Evolutionary conservation across 306 rosid species (phyloP).

Genomic region (Prinsepia uniflora): DNA sequence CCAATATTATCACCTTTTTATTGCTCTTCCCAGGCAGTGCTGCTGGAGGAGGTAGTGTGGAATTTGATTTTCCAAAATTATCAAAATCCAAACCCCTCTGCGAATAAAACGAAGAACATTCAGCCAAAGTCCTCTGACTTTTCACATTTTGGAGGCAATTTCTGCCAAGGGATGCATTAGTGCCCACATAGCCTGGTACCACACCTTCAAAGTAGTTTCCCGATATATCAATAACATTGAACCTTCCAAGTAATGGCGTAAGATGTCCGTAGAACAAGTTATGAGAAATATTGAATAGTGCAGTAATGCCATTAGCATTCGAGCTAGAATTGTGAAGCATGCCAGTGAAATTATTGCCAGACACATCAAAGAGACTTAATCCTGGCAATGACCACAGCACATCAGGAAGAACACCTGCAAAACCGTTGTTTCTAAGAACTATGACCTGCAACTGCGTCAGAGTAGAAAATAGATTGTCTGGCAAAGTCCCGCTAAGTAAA

Average conservation of each 20-base stretch:
- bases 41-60: conserved; percentile 30
- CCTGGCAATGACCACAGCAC: conserved; percentile 58
- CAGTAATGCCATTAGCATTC: conserved; percentile 28
- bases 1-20: conserved; percentile 52
- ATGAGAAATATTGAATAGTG: conserved; percentile 51
- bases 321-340: conserved; percentile 54
- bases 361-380: conserved; percentile 57
- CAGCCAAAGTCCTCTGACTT: conserved; percentile 48
- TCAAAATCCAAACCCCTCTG: conserved; percentile 58
- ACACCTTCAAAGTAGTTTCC: conserved; percentile 74
- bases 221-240: conserved; percentile 57
- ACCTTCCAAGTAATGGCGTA: conserved; percentile 44
- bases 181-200: conserved; percentile 36
- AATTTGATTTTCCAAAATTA: conserved; percentile 54
- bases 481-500: conserved; percentile 53
- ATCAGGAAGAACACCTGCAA: conserved; percentile 53
- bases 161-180: conserved; percentile 41
- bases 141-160: conserved; percentile 67
- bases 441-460: conserved; percentile 44
- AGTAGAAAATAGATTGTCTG: conserved; percentile 36
- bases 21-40: conserved; percentile 41
- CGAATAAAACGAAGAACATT: conserved; percentile 66
- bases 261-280: conserved; percentile 69
- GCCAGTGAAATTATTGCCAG: conserved; percentile 68
- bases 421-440: conserved; percentile 51